Evolutionary conservation across 2,329 filamentous ascomycete species (phyloP).

Genomic region (Penicillium sp.): DNA sequence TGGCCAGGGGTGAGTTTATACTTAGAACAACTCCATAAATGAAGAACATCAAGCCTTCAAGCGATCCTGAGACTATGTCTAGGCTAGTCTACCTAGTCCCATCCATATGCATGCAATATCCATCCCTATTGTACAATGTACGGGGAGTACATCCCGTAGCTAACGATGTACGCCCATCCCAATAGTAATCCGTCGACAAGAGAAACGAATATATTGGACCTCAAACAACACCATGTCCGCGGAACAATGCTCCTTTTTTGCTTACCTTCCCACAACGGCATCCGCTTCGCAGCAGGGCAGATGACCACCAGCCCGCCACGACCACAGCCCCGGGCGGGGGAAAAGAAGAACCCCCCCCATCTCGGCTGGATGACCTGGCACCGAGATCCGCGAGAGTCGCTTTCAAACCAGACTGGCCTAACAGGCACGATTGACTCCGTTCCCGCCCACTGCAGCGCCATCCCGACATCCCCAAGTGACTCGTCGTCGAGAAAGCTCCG

Average conservation of each 20-base stretch:
- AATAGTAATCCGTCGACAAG: background rate
- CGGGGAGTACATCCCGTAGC: background rate
- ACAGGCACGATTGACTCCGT: background rate
- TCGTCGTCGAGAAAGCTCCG: background rate
- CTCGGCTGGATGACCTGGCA: background rate
- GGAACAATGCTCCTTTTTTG: background rate
- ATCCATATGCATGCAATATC: background rate
- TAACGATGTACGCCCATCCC: background rate
- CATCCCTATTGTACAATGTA: background rate
- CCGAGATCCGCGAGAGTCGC: no score
- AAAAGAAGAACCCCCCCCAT: background rate
- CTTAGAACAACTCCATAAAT: background rate
- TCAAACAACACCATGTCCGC: background rate
- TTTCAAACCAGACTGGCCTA: background rate
- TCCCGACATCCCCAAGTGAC: background rate
- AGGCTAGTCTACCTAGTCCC: background rate
- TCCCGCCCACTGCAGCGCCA: background rate
- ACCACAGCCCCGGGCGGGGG: background rate
- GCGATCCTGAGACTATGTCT: background rate
- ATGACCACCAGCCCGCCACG: background rate
- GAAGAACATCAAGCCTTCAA: background rate
- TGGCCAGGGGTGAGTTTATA: background rate
- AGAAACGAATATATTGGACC: background rate
- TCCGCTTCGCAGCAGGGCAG: background rate
- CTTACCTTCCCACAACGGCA: background rate